phyloP scores from a whole-genome alignment of 208 protist genomes.

The Trichomonas vaginalis region DNA sequence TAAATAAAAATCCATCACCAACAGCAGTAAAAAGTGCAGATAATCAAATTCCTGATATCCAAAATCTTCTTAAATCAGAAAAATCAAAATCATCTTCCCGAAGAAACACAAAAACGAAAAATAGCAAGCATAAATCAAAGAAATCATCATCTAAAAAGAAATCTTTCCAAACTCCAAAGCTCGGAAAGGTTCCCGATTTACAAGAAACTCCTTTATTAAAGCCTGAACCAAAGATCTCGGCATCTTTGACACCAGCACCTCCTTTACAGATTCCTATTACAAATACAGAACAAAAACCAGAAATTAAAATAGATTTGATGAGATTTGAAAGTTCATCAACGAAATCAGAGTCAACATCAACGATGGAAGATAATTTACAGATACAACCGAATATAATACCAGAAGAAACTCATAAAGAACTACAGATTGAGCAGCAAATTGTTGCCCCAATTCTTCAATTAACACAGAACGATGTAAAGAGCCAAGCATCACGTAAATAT shows the following conservation, averaged over 20 bases:
- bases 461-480: not conserved
- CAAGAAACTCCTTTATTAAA: not conserved
- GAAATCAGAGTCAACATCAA: too few species aligned
- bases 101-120: not conserved
- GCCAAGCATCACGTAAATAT: not conserved
- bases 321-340: too few species aligned
- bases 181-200: not conserved
- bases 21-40: not conserved
- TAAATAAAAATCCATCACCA: not conserved
- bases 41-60: not conserved
- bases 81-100: not conserved
- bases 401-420: too few species aligned
- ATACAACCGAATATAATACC: too few species aligned
- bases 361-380: too few species aligned
- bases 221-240: too few species aligned
- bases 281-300: too few species aligned
- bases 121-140: too few species aligned
- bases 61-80: too few species aligned
- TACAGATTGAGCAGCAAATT: too few species aligned
- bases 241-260: not conserved
- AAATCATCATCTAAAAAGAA: not conserved
- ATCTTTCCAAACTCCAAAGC: not conserved
- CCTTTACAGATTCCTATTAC: not conserved
- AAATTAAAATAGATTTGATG: too few species aligned
- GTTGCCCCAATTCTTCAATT: too few species aligned